Evolutionary conservation across 2,329 filamentous ascomycete species (phyloP).

Genomic region (Penicillium sp.): DNA sequence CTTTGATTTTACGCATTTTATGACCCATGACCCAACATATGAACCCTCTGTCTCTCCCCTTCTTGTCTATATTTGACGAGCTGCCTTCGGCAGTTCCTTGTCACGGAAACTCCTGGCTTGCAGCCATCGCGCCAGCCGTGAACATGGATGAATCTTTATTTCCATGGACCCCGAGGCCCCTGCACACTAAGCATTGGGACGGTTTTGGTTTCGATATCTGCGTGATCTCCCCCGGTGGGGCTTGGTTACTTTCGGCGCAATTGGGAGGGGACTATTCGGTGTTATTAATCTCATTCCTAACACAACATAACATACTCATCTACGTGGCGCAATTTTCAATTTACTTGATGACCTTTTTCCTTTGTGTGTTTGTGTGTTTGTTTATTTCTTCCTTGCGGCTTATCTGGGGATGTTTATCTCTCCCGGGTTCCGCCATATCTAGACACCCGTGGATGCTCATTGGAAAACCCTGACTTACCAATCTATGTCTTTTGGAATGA

Average conservation of each 20-base stretch:
- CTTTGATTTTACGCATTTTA: constrained; percentile 5
- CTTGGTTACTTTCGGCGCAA: constrained; percentile 15
- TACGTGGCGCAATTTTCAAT: constrained; percentile 13
- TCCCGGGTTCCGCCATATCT: constrained; percentile 3
- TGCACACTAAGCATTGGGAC: constrained; percentile 13
- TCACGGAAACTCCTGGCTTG: constrained; percentile 1
- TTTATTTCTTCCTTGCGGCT: not conserved
- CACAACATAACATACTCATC: constrained; percentile 12
- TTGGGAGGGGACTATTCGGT: constrained; percentile 1
- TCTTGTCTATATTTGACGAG: constrained; percentile 19
- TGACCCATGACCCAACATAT: not conserved
- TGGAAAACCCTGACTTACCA: constrained; percentile 4
- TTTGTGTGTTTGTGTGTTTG: too few species aligned
- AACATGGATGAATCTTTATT: constrained; percentile 4
- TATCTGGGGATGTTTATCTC: not conserved
- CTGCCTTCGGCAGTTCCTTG: constrained; percentile 3
- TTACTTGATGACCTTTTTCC: not conserved
- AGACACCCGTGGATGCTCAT: constrained; percentile 8
- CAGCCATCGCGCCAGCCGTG: constrained; percentile 3
- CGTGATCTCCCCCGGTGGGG: constrained; percentile 9
- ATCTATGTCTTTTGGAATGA: constrained; percentile 6
- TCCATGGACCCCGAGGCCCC: not conserved
- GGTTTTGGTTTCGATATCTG: constrained; percentile 8
- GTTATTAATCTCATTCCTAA: constrained; percentile 6
- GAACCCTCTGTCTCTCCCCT: not conserved